Base-by-base conservation (phyloP, 2,329 filamentous ascomycete genomes). In the Pezicula neosporulosa region DNA sequence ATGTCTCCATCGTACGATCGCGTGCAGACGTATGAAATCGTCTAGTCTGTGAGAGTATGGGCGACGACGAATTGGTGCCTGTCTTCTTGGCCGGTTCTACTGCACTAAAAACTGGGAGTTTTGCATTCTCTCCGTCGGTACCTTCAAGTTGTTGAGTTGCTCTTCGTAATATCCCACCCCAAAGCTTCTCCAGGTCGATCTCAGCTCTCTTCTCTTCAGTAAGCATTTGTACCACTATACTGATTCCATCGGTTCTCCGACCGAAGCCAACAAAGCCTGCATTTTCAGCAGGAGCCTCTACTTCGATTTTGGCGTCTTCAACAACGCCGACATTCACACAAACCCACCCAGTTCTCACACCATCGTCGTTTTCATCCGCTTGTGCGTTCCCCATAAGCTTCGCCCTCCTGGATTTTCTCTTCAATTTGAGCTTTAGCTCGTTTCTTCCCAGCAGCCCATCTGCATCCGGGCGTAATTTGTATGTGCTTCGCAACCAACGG, bases 311-410 rank as follows among this genome's bases (percentile, higher is more conserved):
- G n/a, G 77, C 74, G 19, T 80, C 78, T 41, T 86, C 81, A 1
- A 90, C 77, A 15, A 81, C 81, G 4, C 89, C 90, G 9, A 94
- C 80, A 66, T 96, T 95, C 54, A 97, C 89, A 69, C 94, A 99
- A 18, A 99, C 87, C 94, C 94, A 99, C 9, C 91, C 92, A 1
- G 93, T 97, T 12, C 87, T 86, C 48, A 96, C 89, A 2, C 92
- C 93, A 64, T 97, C 90, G 60, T 96, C 92, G 1, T 79, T 73
- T 44, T 79, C 80, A 13, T 78, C 77, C 10, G 82, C 81, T 6
- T 82, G 75, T 44, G 74, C 72, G n/a, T 84, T 87, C 13, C 89
- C 90, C 59, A 96, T 74, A 54, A 97, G 75, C 68, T 90, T 90
- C 30, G 90, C 88, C 60, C 87, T 86, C 67, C 90, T 89, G 7